Percentiles rank a stretch among this genome's conserved stretches.
Conservation (phyloP, 768 basidiomycete species). For the Cystobasidium ongulense region DNA sequence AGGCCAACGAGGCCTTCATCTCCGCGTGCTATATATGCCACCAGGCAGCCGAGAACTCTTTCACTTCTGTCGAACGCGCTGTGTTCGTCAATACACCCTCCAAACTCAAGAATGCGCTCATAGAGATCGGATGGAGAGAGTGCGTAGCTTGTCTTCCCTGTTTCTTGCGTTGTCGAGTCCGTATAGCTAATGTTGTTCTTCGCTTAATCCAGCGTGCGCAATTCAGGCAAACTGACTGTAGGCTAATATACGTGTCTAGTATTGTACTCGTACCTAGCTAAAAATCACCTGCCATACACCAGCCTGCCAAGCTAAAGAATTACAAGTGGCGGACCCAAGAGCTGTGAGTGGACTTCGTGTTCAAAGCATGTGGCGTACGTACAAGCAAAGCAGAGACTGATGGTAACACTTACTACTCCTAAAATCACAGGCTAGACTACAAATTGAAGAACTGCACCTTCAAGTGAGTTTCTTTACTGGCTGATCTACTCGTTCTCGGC, state of each 20-base stretch:
- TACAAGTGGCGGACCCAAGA: neutral
- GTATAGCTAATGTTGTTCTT: neutral
- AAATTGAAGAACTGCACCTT: neutral
- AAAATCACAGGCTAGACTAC: neutral
- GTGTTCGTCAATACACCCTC: neutral
- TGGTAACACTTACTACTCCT: too few species aligned
- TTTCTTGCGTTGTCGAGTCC: neutral
- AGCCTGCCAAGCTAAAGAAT: neutral
- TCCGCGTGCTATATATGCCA: neutral
- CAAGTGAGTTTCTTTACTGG: neutral
- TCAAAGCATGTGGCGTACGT: neutral
- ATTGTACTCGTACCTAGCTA: too few species aligned
- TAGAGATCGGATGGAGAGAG: neutral
- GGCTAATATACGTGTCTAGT: too few species aligned
- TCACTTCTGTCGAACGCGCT: neutral
- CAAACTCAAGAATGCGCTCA: neutral
- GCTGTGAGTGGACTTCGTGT: neutral
- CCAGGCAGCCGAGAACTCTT: neutral
- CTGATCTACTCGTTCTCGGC: too few species aligned
- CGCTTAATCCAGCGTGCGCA: too few species aligned
- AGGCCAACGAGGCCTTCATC: neutral
- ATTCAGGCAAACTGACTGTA: too few species aligned
- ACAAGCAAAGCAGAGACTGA: too few species aligned
- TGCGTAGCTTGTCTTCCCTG: neutral
- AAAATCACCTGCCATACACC: neutral